Evolutionary conservation across 2,329 filamentous ascomycete genomes (phyloP), one percentile per base, ranked within the genome.

Genomic region (Apiospora phragmitis): DNA sequence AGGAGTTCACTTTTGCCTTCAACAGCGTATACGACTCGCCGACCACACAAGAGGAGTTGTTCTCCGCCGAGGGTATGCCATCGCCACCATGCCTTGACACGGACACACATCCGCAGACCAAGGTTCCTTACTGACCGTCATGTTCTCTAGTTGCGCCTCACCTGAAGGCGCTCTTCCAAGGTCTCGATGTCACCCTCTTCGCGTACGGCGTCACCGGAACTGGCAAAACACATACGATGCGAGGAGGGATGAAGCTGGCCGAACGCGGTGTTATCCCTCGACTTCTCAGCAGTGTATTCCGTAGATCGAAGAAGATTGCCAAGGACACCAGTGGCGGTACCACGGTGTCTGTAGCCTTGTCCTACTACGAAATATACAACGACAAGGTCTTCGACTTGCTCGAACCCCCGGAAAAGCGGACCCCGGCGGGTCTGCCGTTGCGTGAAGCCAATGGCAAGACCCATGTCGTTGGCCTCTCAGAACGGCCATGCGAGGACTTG

Each of bases 331-430:
- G 87, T 5, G 93, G 91, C 14, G 85, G 90, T 68, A 95, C 91
- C 0, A 86, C 84, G 1, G 93, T 97, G 29, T 85, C 89, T 11
- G 93, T 97, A 21, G 86, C 90, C 16, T 87, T 98, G 77, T 95
- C 93, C 38, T 98, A 98, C 83, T 97, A 97, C 83, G 95, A 98
- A 80, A 97, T 98, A 75, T 98, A 98, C 83, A 97, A 97, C 80
- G 95, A 98, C 84, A 95, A 95, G 79, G 94, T 97, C 26, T 97
- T 92, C 77, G 95, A 98, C 79, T 85, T 98, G 42, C 94, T 98
- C 75, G 93, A 97, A 79, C 86, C 94, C 0, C 92, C 91, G 0
- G 95, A 98, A 80, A 97, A 94, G 84, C 92, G 96, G 68, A 94
- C 93, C 0, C 85, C 93, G 1, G 88, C 93, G 0, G 95, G 95